Conservation (phyloP, 1,284 basidiomycete genomes). For the Erythrobasidium hasegawianum region DNA sequence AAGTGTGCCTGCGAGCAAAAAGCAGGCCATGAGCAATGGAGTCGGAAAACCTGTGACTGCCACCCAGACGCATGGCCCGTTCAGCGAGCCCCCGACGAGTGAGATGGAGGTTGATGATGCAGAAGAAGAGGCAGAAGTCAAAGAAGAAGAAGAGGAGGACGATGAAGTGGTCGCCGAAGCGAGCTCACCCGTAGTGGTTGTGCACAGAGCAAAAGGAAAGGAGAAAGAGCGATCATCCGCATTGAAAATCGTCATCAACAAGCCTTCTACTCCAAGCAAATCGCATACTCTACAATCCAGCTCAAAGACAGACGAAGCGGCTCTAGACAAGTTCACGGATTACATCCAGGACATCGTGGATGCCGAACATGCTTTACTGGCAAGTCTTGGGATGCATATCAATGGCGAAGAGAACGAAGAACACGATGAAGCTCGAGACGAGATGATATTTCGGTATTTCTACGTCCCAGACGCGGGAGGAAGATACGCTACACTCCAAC, state of each 20-base stretch:
- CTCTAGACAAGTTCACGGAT: slow-evolving; percentile 8
- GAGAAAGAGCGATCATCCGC: background rate
- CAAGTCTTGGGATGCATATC: background rate
- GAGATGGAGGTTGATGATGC: slow-evolving; percentile 23
- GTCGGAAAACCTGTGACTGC: background rate
- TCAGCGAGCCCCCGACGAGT: background rate
- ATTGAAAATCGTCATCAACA: background rate
- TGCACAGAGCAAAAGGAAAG: background rate
- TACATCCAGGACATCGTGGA: slow-evolving; percentile 28
- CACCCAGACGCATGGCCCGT: slow-evolving; percentile 8
- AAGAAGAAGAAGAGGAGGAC: background rate
- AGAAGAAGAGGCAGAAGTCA: background rate
- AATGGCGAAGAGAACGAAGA: too few relatives aligned
- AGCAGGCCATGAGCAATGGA: background rate
- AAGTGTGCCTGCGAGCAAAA: background rate
- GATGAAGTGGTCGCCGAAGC: background rate
- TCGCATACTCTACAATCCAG: background rate
- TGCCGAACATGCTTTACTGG: slow-evolving; percentile 10
- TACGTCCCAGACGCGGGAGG: background rate
- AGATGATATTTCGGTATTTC: background rate
- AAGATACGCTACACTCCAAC: background rate
- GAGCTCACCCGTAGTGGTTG: background rate
- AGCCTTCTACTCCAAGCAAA: slow-evolving; percentile 6
- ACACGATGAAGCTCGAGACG: background rate
- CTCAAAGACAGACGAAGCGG: slow-evolving; percentile 5